Evolutionary conservation across 2,329 filamentous ascomycete genomes (phyloP), one percentile per base, ranked within the genome.

Genomic region (Xylaria digitata): DNA sequence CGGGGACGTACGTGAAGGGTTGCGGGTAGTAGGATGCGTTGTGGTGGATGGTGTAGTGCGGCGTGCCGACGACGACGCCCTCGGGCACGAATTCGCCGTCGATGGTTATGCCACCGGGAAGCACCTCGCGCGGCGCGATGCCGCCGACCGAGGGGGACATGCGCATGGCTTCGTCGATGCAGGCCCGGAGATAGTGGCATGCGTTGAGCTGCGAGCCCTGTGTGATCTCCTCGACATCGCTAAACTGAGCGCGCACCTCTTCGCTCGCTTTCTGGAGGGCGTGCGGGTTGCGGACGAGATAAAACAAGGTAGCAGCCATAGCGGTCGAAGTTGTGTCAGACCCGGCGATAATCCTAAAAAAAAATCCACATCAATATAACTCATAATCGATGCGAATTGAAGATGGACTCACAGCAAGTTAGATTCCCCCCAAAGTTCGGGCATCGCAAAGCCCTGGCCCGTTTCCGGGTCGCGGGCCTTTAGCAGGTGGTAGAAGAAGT

Each of bases 401-500:
- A 26, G 56, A 37, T 3, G n/a, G 1, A 77, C 83, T 78, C 74
- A 87, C 81, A 92, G 83, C 19, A 91, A 79, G 75, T 92, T 91
- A 8, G 89, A 90, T 76, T 92, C 90, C 56, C 85, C 88, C 89
- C 89, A 91, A 26, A 92, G 85, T 74, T 92, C 90, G 0, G 86
- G 85, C 2, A 84, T 89, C 46, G 83, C 85, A 74, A 92, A 90
- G 1, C 88, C 88, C 64, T 86, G 83, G 59, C 90, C 90, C 0
- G 90, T 92, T 75, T 92, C 89, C 13, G 90, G 89, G 71, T 93
- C 90, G 45, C 86, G 86, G 7, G 90, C 90, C 74, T 89, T 89
- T 66, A 93, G 85, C 11, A 93, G 84, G 77, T 92, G 89, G 78
- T 92, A 89, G 80, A 93, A 92, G 81, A 93, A 92, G 75, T 93